Conservation (phyloP, 108 stramenopile genomes). For the Pseudonitzschia delicatissima region DNA sequence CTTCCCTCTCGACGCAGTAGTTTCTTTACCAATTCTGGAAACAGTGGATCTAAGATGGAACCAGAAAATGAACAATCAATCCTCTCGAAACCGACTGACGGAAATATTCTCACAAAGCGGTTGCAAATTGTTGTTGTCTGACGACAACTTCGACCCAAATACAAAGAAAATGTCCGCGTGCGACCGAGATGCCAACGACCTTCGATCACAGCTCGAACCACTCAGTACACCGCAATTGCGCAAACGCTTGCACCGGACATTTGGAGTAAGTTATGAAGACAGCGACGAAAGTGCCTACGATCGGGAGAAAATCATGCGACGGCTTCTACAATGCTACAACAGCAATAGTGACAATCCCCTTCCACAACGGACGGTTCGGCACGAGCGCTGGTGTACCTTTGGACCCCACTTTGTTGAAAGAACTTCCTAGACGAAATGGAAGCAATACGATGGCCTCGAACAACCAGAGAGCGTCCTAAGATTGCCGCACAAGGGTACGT, state of each 20-base stretch:
- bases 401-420: conserved; percentile 13
- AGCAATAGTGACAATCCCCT: background rate
- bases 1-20: conserved; percentile 30
- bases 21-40: conserved; percentile 33
- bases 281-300: conserved; percentile 22
- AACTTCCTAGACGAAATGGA: conserved; percentile 36
- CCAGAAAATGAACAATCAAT: conserved; percentile 42
- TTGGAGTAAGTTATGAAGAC: conserved; percentile 37
- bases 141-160: background rate
- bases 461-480: conserved; percentile 48
- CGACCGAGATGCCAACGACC: conserved; percentile 53
- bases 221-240: conserved; percentile 45
- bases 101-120: conserved; percentile 11
- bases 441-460: conserved; percentile 29
- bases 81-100: conserved; percentile 23
- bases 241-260: conserved; percentile 44
- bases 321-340: conserved; percentile 37
- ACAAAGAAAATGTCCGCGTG: conserved; percentile 36
- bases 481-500: conserved; percentile 62
- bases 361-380: conserved; percentile 8
- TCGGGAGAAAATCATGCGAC: conserved; percentile 47
- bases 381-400: conserved; percentile 24
- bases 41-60: conserved; percentile 53
- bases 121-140: conserved; percentile 20
- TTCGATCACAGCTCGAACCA: conserved; percentile 66